Base-by-base conservation (phyloP, 495 filamentous ascomycete species). In the Penicillium soppii region DNA sequence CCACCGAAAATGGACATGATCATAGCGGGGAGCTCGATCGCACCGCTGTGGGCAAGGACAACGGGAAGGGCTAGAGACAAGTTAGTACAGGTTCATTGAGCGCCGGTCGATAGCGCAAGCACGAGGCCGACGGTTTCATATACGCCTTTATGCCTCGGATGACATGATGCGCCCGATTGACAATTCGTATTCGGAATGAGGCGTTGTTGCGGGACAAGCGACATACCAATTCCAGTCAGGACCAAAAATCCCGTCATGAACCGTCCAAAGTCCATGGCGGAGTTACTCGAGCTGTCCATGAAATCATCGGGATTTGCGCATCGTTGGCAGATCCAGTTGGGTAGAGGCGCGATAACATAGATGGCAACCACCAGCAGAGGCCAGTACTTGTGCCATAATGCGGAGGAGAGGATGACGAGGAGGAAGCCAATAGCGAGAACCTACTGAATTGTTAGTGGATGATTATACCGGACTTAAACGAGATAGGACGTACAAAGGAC, bases 401-500 rank as follows among this genome's bases (percentile, higher is more conserved):
- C 94, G 63, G 91, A 94, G 53, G 91, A 96, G 64, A 98, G 89
- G 73, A 98, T 98, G 37, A 97, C 92, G 54, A 98, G 91, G 63
- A 98, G 90, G 81, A 98, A 98, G 62, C 94, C 94, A 67, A 98
- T 94, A 52, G 95, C 95, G 48, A 98, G 90, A 63, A 98, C 82
- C 88, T 92, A 44, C 23, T 43, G 7, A 32, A 22, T 36, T n/a
- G 41, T 69, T 43, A 67, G 61, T 16, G 20, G 50, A 26, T 12
- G 15, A 20, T 7, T 49, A 29, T 29, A 20, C 7, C 25, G 3
- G 15, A 8, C 21, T 20, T 44, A 23, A 32, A 16, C 29, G 7
- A 4, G 23, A 43, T 23, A 7, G 26, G 25, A 37, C 82, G 32
- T 81, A 91, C 95, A 75, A 98, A 98, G 59, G 94, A 97, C 60